Evolutionary conservation across 768 basidiomycete species (phyloP), one percentile per base, ranked within the genome.

Genomic region (Boletus sp.): DNA sequence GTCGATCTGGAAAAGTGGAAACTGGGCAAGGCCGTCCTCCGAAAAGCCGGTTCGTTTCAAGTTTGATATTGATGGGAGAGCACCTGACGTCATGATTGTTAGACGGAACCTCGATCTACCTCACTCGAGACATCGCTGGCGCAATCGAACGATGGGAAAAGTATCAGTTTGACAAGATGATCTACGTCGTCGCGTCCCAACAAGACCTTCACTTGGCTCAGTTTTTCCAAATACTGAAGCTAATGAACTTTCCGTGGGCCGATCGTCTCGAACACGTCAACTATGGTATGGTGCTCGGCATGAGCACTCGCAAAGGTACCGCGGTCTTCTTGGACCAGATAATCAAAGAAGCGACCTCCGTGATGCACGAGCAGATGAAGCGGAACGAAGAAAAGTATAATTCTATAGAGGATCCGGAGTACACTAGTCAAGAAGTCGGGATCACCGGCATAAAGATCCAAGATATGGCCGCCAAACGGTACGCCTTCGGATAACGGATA

Each of bases 371-470:
- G 57, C 92, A 95, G 75, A 99, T 99, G 96, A 80, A 78, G 73
- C 87, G 87, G 74, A 98, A 98, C 70, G 87, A 92, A 75, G 93
- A 86, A 51, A 99, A 98, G 74, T 98, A 95, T 66, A 82, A 77
- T 4, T 85, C 87, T 28, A 81, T 99, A 37, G 92, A 92, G 66
- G 85, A 99, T 71, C 95, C 96, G 1, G 89, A 91, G 67, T 75
- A 72, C 47, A 88, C 87, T 46, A 83, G 84, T 55, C 79, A 80
- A 60, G 90, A 96, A 72, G 86, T 98, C 47, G 97, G 95, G 18
- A 93, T 97, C 65, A 90, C 93, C 0, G 94, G 93, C 3, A 89
- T 99, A 63, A 98, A 98, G 78, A 94, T 99, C 57, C 97, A 99
- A 73, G 94, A 97, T 69, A 94, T 96, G 93, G 82, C 89, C 42